Base-by-base conservation (phyloP, 208 protist species). In the Tritrichomonas foetus region DNA sequence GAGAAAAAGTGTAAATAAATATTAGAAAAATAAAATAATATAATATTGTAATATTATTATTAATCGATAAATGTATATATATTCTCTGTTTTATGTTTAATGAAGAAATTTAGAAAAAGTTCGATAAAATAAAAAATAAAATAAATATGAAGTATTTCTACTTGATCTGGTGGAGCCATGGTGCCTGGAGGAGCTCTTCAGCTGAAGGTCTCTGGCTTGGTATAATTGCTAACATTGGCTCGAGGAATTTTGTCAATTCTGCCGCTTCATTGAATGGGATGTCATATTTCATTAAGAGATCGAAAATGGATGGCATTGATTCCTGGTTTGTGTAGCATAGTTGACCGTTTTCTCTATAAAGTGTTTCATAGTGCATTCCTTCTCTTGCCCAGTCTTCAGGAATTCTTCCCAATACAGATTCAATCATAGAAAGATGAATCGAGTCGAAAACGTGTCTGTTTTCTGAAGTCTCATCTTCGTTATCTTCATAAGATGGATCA, bases 201-300 rank as follows among this genome's bases (percentile, higher is more conserved):
- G 74, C 74, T 1, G 74, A 50, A n/a, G 74, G 74, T 82, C 74
- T 82, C 20, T 82, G 74, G 13, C 41, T 82, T 53, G 74, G 74
- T n/a, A 82, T 82, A 39, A 82, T 82, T n/a, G 74, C 74, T 1
- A 82, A 41, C 74, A 82, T 82, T 82, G 74, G 74, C 20, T 82
- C 74, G 13, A 82, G n/a, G n/a, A 82, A 82, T 2, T 82, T 41
- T 16, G 74, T 9, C 0, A 82, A 5, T n/a, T 82, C 74, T 33
- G 74, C 41, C 53, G 74, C 74, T 25, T 82, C 74, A 39, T 82
- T 13, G 1, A 53, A 11, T n/a, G 16, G 1, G 0, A 82, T 1
- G 30, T 47, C 41, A 82, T 53, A 82, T 53, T 53, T 53, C 16
- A 49, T 53, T 8, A 82, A 47, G 0, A 82, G 41, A 5, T 82